Conservation (phyloP, 495 filamentous ascomycete species). For the Jackrogersella minutella region DNA sequence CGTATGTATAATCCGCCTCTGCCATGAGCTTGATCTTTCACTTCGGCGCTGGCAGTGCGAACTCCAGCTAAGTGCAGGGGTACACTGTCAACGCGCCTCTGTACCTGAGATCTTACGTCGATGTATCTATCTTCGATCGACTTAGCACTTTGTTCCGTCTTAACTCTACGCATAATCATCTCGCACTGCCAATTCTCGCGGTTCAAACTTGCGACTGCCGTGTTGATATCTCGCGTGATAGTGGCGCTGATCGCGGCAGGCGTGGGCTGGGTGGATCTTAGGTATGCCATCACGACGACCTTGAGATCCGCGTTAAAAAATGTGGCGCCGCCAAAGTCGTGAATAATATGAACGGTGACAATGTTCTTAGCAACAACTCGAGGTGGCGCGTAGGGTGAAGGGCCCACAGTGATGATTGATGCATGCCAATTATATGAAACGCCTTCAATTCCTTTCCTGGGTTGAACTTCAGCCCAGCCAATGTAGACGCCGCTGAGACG, state of each 20-base stretch:
- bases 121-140: conserved; percentile 49
- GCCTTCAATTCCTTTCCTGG: conserved; percentile 30
- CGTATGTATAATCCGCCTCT: conserved; percentile 55
- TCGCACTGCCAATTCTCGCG: conserved; percentile 64
- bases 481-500: conserved; percentile 68
- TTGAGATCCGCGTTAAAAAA: conserved; percentile 53
- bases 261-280: conserved; percentile 53
- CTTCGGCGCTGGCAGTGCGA: conserved; percentile 57
- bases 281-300: conserved; percentile 64
- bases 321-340: conserved; percentile 53
- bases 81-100: conserved; percentile 60
- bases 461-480: conserved; percentile 63
- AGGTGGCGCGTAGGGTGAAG: conserved; percentile 48
- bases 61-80: conserved; percentile 65
- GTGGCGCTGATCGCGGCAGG: conserved; percentile 52
- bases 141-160: conserved; percentile 41
- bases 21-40: conserved; percentile 56
- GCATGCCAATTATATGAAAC: conserved; percentile 56
- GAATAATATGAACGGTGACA: conserved; percentile 54
- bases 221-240: conserved; percentile 58
- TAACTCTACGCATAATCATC: conserved; percentile 32
- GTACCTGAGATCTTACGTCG: conserved; percentile 51
- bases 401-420: conserved; percentile 61
- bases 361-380: conserved; percentile 51
- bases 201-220: conserved; percentile 59